phyloP scores from a whole-genome alignment of 2,329 filamentous ascomycete species.

The Emmonsiellopsis sp. region DNA sequence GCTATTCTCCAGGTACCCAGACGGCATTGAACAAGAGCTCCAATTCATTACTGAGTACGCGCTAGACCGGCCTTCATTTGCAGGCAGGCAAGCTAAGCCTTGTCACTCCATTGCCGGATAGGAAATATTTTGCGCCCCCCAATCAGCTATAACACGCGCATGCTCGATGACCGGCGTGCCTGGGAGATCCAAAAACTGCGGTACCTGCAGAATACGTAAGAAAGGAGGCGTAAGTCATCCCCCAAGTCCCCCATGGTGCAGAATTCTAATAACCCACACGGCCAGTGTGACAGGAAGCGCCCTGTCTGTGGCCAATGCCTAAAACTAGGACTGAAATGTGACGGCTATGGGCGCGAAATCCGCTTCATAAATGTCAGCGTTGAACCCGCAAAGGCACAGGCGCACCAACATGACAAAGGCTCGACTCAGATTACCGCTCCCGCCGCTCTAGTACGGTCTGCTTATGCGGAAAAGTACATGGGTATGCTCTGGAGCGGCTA shows the following conservation, averaged over 20 bases:
- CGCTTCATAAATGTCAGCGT: slow-evolving; percentile 45
- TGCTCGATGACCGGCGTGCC: slow-evolving; percentile 50
- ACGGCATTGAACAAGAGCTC: too few species aligned
- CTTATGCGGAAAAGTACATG: slow-evolving; percentile 4
- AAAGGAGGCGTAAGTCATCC: slow-evolving; percentile 43
- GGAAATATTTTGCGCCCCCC: slow-evolving; percentile 3
- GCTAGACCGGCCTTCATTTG: too few species aligned
- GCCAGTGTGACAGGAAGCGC: slow-evolving; percentile 54
- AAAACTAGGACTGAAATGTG: slow-evolving; percentile 48
- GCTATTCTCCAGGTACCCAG: too few species aligned
- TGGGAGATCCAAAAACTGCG: slow-evolving; percentile 53
- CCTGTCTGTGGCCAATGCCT: slow-evolving; percentile 54
- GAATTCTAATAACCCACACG: slow-evolving; percentile 1
- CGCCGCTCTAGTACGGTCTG: slow-evolving; percentile 1
- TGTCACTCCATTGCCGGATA: background rate
- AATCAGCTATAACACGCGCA: background rate
- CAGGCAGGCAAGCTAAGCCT: background rate
- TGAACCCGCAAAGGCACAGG: slow-evolving; percentile 20
- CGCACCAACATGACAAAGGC: background rate
- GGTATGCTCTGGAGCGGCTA: slow-evolving; percentile 5
- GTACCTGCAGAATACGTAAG: slow-evolving; percentile 51
- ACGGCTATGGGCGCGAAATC: slow-evolving; percentile 54
- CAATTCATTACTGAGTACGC: too few species aligned
- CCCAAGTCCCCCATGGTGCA: slow-evolving; percentile 1
- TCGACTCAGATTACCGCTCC: background rate